A percentile compares a stretch with the other conserved stretches of the same genome.
These are phyloP conservation scores for Fusarium pilosicola DNA, from an alignment of 2,329 filamentous ascomycete genomes.

Conservation along the genomic window DNA sequence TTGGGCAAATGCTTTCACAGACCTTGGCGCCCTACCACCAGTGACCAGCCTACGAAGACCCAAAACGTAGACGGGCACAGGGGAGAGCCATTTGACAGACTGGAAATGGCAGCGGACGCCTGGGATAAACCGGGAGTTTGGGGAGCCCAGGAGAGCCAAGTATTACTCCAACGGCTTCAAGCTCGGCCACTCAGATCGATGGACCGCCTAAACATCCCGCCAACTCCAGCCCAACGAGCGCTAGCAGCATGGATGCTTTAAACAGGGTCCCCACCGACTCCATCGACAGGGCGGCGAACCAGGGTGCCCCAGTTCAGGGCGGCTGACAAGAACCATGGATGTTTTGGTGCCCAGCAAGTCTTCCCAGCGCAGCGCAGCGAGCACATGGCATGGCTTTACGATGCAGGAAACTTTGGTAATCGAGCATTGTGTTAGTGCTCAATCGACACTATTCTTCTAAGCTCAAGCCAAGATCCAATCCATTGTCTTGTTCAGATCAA, in stretches of 20 bases:
- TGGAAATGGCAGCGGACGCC: conserved; percentile 20
- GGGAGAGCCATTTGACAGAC: conserved; percentile 25
- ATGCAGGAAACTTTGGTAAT: conserved; percentile 3
- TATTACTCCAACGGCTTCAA: conserved; percentile 20
- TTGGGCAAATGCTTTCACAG: conserved; percentile 35
- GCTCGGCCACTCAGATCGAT: conserved; percentile 17
- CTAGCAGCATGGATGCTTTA: conserved; percentile 32
- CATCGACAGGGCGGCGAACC: conserved; percentile 38
- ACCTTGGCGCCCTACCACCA: conserved; percentile 34
- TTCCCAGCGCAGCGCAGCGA: background rate
- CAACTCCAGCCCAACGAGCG: conserved; percentile 39
- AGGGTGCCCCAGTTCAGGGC: conserved; percentile 35
- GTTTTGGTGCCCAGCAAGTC: conserved; percentile 34
- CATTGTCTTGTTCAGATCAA: background rate
- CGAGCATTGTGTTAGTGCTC: background rate
- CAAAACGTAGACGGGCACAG: conserved; percentile 10
- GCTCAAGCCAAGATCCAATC: background rate
- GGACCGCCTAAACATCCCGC: conserved; percentile 33
- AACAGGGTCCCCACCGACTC: conserved; percentile 27
- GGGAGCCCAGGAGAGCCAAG: conserved; percentile 11
- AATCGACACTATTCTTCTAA: conserved; percentile 4
- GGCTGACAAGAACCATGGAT: conserved; percentile 36
- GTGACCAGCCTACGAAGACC: conserved; percentile 7
- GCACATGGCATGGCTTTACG: conserved; percentile 15
- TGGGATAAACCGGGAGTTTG: conserved; percentile 33